Evolutionary conservation across 805 yeast genomes (phyloP), one percentile per base, ranked within the genome.

Genomic region (Pichia phayaonensis): DNA sequence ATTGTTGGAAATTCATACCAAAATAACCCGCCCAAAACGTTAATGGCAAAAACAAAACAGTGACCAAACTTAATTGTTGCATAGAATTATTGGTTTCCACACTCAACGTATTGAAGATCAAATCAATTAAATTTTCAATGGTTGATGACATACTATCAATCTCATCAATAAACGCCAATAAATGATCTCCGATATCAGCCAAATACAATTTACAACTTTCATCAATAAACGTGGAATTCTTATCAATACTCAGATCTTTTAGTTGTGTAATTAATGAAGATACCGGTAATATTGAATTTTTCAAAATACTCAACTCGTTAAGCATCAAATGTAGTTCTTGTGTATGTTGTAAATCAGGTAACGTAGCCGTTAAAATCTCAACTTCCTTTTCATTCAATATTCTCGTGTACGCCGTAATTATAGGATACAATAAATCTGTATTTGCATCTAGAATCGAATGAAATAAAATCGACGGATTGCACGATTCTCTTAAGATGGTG

Each of bases 21-120:
- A 76, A 80, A 58, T 78, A 80, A 13, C 84, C 84, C 1, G 84
- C 78, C 72, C 81, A 70, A 58, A 80, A 80, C 6, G 80, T 72
- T 48, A 80, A 59, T 6, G 85, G 85, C 39, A 80, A 66, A 56
- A 80, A 80, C 15, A 80, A 72, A 15, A 80, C 83, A 1, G 84
- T 76, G 11, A 80, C 77, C 39, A 80, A 59, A 8, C 83, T 75
- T 42, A 80, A 65, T 59, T 74, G 72, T 47, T 72, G 70, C 73
- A 80, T 79, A 5, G 83, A 73, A 54, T 71, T 77, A 54, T 78
- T 76, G 2, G 80, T 76, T 43, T 76, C 76, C 12, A 77, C 77
- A 1, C 81, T 73, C 40, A 80, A 73, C 3, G 83, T 79, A 55
- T 80, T 80, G 67, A 79, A 80, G 11, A 78, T 74, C 49, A 80